These are phyloP conservation scores for Stagonosporopsis cucurbitacearum DNA, from an alignment of 2,329 filamentous ascomycete species.

Conservation along the genomic window DNA sequence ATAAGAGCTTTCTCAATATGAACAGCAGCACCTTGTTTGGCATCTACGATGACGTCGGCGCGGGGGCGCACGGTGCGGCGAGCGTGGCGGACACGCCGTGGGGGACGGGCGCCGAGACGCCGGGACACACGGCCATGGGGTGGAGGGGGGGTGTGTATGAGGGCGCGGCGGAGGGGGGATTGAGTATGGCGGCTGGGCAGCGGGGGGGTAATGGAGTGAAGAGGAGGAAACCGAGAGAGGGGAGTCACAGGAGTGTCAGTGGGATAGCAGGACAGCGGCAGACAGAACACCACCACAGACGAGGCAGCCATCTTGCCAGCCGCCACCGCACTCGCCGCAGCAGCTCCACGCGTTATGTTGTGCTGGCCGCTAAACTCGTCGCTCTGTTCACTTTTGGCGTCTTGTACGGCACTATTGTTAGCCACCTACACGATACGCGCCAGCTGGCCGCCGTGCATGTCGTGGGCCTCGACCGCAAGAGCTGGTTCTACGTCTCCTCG, in stretches of 20 bases:
- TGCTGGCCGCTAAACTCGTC: slow-evolving; percentile 63
- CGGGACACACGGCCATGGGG: slow-evolving; percentile 46
- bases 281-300: too few species aligned
- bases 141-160: slow-evolving; percentile 22
- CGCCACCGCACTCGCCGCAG: neutral
- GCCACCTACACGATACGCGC: slow-evolving; percentile 75
- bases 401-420: slow-evolving; percentile 81
- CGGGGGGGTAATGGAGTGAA: too few species aligned
- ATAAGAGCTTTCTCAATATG: slow-evolving; percentile 81
- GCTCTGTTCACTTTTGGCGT: slow-evolving; percentile 81
- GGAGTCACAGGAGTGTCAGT: too few species aligned
- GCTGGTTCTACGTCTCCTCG: slow-evolving; percentile 73
- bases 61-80: slow-evolving; percentile 30
- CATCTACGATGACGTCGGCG: slow-evolving; percentile 71
- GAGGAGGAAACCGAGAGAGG: neutral
- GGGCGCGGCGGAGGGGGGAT: slow-evolving; percentile 36
- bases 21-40: slow-evolving; percentile 89
- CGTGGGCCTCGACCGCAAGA: slow-evolving; percentile 60
- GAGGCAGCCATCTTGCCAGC: slow-evolving; percentile 2
- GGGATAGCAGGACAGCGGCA: too few species aligned
- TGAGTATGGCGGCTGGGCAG: slow-evolving; percentile 31
- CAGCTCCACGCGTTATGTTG: slow-evolving; percentile 49
- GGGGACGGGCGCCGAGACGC: slow-evolving; percentile 78
- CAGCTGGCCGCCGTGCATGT: slow-evolving; percentile 68
- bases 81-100: slow-evolving; percentile 74